Conservation (phyloP, 2,329 filamentous ascomycete genomes). For the Colletotrichum paranaense region DNA sequence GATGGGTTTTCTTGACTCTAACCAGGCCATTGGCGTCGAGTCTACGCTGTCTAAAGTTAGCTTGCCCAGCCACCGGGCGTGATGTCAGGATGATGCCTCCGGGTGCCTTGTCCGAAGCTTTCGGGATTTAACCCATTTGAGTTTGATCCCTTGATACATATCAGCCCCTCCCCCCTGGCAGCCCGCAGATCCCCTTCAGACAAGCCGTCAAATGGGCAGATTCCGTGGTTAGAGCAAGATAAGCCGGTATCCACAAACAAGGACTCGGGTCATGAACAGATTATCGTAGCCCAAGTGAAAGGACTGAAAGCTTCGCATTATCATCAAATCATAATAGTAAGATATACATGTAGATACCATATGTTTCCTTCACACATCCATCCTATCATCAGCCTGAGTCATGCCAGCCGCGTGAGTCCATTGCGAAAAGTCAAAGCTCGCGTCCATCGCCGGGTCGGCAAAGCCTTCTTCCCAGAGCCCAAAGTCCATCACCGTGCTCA, state of each 20-base stretch:
- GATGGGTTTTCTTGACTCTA: background rate
- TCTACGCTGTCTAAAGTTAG: background rate
- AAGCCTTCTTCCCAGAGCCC: conserved; percentile 52
- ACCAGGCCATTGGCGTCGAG: background rate
- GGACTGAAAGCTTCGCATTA: no score
- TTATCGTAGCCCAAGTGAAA: background rate
- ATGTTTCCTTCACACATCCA: conserved; percentile 15
- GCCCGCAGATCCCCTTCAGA: background rate
- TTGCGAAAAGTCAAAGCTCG: conserved; percentile 46
- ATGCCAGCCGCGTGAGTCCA: conserved; percentile 37
- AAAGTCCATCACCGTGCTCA: conserved; percentile 45
- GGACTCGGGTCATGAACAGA: background rate
- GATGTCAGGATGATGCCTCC: conserved; percentile 6
- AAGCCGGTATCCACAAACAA: background rate
- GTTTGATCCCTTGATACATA: background rate
- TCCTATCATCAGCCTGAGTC: conserved; percentile 31
- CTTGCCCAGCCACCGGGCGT: background rate
- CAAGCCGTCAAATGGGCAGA: background rate
- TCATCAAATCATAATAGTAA: background rate
- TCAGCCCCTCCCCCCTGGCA: background rate
- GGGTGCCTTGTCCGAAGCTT: background rate
- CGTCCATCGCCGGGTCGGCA: conserved; percentile 48
- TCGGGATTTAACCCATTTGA: background rate
- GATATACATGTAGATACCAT: background rate
- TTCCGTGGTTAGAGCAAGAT: background rate